phyloP scores from a whole-genome alignment of 306 rosid genomes.

The Fragaria vesca region DNA sequence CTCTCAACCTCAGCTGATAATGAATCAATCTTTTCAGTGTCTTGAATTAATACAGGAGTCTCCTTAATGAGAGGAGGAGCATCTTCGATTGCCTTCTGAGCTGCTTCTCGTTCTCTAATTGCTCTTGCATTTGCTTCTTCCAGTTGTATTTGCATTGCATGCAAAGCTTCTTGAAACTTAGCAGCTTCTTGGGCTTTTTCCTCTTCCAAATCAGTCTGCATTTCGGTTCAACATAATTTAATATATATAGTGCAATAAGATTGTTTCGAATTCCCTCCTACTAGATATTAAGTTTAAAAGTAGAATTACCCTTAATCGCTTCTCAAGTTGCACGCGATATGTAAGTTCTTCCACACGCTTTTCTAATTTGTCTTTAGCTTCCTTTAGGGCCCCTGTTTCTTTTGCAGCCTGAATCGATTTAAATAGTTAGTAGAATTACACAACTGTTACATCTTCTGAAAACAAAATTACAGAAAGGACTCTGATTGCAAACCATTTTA shows the following conservation, averaged over 20 bases:
- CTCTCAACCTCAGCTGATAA: constrained; percentile 72
- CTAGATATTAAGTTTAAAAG: constrained; percentile 20
- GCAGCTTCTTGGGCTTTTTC: constrained; percentile 82
- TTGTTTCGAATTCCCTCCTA: constrained; percentile 8
- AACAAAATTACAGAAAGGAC: constrained; percentile 21
- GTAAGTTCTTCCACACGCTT: constrained; percentile 99
- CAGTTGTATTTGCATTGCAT: constrained; percentile 76
- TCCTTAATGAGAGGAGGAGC: constrained; percentile 98
- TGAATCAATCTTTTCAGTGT: constrained; percentile 83
- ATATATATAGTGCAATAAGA: constrained; percentile 16
- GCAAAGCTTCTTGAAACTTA: constrained; percentile 75
- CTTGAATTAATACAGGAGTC: constrained; percentile 90
- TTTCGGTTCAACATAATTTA: constrained; percentile 24
- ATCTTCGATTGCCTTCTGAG: constrained; percentile 85
- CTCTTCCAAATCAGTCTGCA: constrained; percentile 96
- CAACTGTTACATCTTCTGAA: constrained; percentile 23
- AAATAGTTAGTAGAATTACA: constrained; percentile 9
- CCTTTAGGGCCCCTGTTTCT: constrained; percentile 99
- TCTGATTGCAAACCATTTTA: constrained; percentile 65
- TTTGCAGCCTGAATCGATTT: constrained; percentile 78
- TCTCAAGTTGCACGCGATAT: constrained; percentile 98
- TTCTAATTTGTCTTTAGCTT: constrained; percentile 97
- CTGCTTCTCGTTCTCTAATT: constrained; percentile 80
- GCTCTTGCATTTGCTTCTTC: constrained; percentile 88
- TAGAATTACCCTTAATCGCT: constrained; percentile 80